Base-by-base conservation (phyloP, 345 rosid species). In the Pseudoturritis turrita region DNA sequence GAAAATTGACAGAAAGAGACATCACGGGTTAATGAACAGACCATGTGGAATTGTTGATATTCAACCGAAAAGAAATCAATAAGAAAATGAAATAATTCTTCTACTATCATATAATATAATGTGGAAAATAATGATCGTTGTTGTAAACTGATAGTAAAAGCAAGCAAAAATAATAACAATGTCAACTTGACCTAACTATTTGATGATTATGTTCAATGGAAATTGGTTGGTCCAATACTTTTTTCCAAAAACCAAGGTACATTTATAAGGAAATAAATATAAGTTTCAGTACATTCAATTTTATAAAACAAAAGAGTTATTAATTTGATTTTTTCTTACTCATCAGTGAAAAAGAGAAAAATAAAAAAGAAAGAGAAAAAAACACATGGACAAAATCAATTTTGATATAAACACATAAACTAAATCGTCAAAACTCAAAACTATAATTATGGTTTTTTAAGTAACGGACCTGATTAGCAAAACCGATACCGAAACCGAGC, bases 401-500 rank as follows among this genome's bases (percentile, higher is more conserved):
- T 26, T 67, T 17, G 15, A 58, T 54, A 54, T 13, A 25, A n/a
- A 12, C 9, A 18, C 6, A 64, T 23, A 63, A 43, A 50, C 33
- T 31, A 66, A 75, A 79, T 56, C 6, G 10, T 65, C 11, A 47
- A 15, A 17, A 35, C 3, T 65, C 11, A 47, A 15, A 17, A 35
- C 3, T 14, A 40, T 8, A 35, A 18, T 18, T 5, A 26, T 35
- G 10, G 15, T 57, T 15, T 25, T 10, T 31, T n/a, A n/a, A 4
- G 33, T 11, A 6, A 56, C 6, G 56, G 68, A 96, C 99, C 99
- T 96, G 99, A 77, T 92, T 96, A 53, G 99, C 97, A 56, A 96
- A 96, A 12, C 99, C 99, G 47, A 96, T 84, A 39, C 99, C 99
- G 23, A 96, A 92, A 68, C 99, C 99, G 18, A 96, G 96, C 66